phyloP scores from a whole-genome alignment of 2,329 filamentous ascomycete genomes.

The Fusarium sambucinum region DNA sequence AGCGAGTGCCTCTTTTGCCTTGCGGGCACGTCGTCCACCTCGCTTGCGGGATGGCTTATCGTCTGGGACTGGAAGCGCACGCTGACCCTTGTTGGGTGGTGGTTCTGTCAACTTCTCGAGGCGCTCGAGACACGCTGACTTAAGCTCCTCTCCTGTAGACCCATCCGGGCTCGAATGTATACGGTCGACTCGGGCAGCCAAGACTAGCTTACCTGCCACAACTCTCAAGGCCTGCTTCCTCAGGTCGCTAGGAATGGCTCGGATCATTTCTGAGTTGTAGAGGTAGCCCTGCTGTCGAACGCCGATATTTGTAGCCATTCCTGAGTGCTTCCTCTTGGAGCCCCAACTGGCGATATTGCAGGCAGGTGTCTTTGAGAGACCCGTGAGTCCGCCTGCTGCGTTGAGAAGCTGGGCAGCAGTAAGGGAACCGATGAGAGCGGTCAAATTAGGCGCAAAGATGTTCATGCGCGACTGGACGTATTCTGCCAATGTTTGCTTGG shows the following conservation, averaged over 20 bases:
- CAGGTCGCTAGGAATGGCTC: slow-evolving; percentile 84
- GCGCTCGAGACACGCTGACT: slow-evolving; percentile 83
- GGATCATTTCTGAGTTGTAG: slow-evolving; percentile 91
- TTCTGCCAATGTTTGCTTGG: slow-evolving; percentile 87
- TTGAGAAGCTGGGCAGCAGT: slow-evolving; percentile 98
- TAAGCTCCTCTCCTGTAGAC: slow-evolving; percentile 83
- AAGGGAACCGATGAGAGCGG: slow-evolving; percentile 87
- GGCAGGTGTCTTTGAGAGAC: slow-evolving; percentile 89
- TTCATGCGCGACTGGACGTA: slow-evolving; percentile 98
- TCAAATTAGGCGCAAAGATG: slow-evolving; percentile 93
- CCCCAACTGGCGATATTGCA: slow-evolving; percentile 94
- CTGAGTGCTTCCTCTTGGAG: slow-evolving; percentile 85
- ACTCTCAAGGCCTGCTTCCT: slow-evolving; percentile 96
- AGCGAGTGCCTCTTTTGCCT: slow-evolving; percentile 95
- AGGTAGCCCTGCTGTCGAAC: slow-evolving; percentile 93
- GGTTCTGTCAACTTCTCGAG: slow-evolving; percentile 94
- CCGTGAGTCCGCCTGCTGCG: slow-evolving; percentile 87
- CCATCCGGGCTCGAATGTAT: slow-evolving; percentile 86
- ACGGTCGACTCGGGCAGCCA: slow-evolving; percentile 92
- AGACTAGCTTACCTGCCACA: slow-evolving; percentile 89
- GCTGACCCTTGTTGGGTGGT: slow-evolving; percentile 86
- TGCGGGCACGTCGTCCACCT: slow-evolving; percentile 87
- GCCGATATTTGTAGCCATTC: slow-evolving; percentile 92
- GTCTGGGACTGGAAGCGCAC: slow-evolving; percentile 90
- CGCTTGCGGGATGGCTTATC: slow-evolving; percentile 95